Percentiles rank a stretch among this genome's conserved stretches.
Evolutionary conservation across 2,329 filamentous ascomycete species (phyloP).

Genomic region (Elsinoe australis): DNA sequence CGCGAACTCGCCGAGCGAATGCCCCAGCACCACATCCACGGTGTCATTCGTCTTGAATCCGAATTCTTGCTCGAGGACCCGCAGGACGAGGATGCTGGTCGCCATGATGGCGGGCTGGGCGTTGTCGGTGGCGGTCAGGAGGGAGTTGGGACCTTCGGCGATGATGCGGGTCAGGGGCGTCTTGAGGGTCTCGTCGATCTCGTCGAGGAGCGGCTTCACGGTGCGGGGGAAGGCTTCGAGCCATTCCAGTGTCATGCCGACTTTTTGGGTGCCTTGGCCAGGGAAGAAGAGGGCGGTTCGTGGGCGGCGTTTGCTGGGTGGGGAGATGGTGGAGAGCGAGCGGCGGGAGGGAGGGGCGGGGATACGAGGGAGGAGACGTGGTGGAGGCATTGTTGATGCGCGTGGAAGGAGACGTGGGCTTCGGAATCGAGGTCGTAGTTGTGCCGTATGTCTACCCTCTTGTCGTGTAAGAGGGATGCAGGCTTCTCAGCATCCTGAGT

Average conservation of each 20-base stretch:
- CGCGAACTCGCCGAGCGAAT: conserved; percentile 89
- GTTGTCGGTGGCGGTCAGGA: conserved; percentile 73
- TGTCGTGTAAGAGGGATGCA: background rate
- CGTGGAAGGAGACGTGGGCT: background rate
- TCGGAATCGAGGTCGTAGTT: background rate
- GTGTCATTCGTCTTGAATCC: conserved; percentile 62
- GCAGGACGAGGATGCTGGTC: conserved; percentile 80
- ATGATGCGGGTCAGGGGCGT: conserved; percentile 72
- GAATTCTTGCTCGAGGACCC: conserved; percentile 79
- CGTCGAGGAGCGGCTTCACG: conserved; percentile 66
- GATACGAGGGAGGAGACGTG: background rate
- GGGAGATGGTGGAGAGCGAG: background rate
- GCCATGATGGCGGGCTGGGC: conserved; percentile 96
- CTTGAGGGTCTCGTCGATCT: conserved; percentile 72
- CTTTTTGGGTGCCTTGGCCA: conserved; percentile 32
- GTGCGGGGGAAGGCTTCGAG: conserved; percentile 75
- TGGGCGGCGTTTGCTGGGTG: conserved; percentile 14
- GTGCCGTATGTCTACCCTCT: background rate
- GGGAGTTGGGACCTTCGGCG: conserved; percentile 66
- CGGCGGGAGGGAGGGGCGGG: background rate
- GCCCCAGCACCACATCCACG: conserved; percentile 77
- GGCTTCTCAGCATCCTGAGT: conserved; percentile 1
- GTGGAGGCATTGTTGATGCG: conserved; percentile 3
- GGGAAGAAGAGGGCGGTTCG: conserved; percentile 35
- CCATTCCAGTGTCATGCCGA: conserved; percentile 54